Percentiles rank a stretch among this genome's conserved stretches.
phyloP scores from a whole-genome alignment of 345 rosid genomes.

The Acer negundo region DNA sequence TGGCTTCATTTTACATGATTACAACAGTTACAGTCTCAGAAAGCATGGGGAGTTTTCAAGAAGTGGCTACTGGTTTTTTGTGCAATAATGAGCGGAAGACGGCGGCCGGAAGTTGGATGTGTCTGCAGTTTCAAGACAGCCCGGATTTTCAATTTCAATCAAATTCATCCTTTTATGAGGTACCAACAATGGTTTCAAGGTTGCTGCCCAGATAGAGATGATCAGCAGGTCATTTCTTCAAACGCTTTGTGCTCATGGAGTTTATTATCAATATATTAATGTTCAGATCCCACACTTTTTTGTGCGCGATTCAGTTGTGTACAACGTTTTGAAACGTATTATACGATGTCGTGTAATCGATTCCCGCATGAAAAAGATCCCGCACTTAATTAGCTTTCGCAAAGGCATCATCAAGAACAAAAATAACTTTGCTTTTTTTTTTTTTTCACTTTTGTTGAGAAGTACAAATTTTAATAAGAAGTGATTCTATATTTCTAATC shows the following conservation, averaged over 20 bases:
- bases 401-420: too few relatives aligned
- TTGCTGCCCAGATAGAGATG: neutral
- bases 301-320: too few relatives aligned
- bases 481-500: too few relatives aligned
- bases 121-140: constrained; percentile 12
- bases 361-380: too few relatives aligned
- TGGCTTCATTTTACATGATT: constrained; percentile 26
- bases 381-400: too few relatives aligned
- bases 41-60: constrained; percentile 7
- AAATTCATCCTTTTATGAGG: constrained; percentile 4
- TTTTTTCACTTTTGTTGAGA: too few relatives aligned
- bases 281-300: too few relatives aligned
- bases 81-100: constrained; percentile 2
- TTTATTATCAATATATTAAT: neutral
- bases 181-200: neutral
- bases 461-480: too few relatives aligned
- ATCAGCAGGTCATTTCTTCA: neutral
- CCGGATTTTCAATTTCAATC: neutral
- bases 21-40: neutral
- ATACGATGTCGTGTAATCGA: too few relatives aligned
- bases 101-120: neutral
- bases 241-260: neutral
- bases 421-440: too few relatives aligned
- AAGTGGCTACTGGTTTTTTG: constrained; percentile 17
- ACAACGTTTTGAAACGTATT: too few relatives aligned